Evolutionary conservation across 2,329 filamentous ascomycete species (phyloP), one percentile per base, ranked within the genome.

Genomic region (Fusarium citri): DNA sequence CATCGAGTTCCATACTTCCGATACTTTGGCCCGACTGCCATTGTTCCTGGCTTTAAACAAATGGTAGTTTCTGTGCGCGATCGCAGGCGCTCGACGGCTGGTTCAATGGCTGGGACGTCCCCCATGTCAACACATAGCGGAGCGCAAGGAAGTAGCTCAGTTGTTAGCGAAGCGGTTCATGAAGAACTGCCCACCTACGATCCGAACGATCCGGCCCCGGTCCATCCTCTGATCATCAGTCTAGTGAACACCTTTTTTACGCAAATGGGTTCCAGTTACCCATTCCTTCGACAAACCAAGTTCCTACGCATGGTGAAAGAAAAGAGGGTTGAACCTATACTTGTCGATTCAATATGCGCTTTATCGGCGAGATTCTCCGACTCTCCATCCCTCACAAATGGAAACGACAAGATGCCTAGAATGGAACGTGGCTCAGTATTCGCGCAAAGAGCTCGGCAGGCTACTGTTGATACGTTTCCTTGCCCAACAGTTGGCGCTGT

Each of bases 41-140:
- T 97, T 75, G 93, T 96, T 55, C 94, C 94, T 2, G 94, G 94
- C 23, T 97, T 94, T 82, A 97, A 97, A 80, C 93, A 97, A 78
- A 97, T 97, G 93, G 92, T 97, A 26, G 90, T 92, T 62, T 90
- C 91, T 56, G 88, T 94, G 30, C 87, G 90, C 62, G 89, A 91
- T 64, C 84, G 89, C 63, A 86, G 89, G 25, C 85, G 86, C 25
- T 89, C 89, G 55, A 86, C 84, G 11, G 83, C 81, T 9, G 85
- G 84, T 53, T 90, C 88, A 20, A 86, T 88, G 48, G 87, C 89
- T 1, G 83, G 80, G 11, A 81, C 84, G 0, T 88, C 87, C 0
- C 85, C 87, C 0, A 76, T 82, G 22, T 84, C 85, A 2, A 74
- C 76, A 6, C 77, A 77, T 8, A 80, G 78, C 48, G 78, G 76